Percentiles rank a stretch among this genome's conserved stretches.
phyloP scores from a whole-genome alignment of 1,284 basidiomycete genomes.

The Chiua sp. region DNA sequence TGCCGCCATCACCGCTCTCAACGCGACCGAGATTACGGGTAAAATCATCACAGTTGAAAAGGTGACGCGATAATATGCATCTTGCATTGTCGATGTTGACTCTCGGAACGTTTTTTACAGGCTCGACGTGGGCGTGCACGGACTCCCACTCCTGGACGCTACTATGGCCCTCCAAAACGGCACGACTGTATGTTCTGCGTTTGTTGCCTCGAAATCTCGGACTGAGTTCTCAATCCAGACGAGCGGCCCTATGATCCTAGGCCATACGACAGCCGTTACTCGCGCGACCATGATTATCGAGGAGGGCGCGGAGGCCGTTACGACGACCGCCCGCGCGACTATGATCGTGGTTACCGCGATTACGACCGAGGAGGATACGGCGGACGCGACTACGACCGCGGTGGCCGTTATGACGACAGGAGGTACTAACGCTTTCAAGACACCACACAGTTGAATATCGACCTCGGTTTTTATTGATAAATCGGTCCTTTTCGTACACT shows the following conservation, averaged over 20 bases:
- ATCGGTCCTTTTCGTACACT: background rate
- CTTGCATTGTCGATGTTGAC: conserved; percentile 10
- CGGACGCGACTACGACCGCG: conserved; percentile 43
- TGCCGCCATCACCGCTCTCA: conserved; percentile 84
- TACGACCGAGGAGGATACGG: conserved; percentile 29
- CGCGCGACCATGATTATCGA: conserved; percentile 65
- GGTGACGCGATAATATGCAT: conserved; percentile 46
- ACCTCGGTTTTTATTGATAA: conserved; percentile 5
- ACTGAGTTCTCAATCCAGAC: conserved; percentile 41
- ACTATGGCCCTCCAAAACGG: conserved; percentile 91
- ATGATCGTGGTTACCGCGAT: conserved; percentile 47
- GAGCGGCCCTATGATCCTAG: conserved; percentile 83
- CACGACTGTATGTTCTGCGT: conserved; percentile 54
- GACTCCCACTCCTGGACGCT: conserved; percentile 94
- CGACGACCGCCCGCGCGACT: conserved; percentile 42
- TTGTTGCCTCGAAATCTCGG: conserved; percentile 4
- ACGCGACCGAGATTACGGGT: conserved; percentile 85
- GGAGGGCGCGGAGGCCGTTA: conserved; percentile 43
- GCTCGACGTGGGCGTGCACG: conserved; percentile 93
- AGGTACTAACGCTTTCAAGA: conserved; percentile 29
- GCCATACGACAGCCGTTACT: conserved; percentile 81
- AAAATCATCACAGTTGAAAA: conserved; percentile 89
- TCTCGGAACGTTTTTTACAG: conserved; percentile 53
- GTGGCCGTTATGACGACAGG: conserved; percentile 47
- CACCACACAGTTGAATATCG: conserved; percentile 1